A percentile compares a stretch with the other conserved stretches of the same genome.
Evolutionary conservation across 768 basidiomycete genomes (phyloP).

Genomic region (Boletus pseudopeckii): DNA sequence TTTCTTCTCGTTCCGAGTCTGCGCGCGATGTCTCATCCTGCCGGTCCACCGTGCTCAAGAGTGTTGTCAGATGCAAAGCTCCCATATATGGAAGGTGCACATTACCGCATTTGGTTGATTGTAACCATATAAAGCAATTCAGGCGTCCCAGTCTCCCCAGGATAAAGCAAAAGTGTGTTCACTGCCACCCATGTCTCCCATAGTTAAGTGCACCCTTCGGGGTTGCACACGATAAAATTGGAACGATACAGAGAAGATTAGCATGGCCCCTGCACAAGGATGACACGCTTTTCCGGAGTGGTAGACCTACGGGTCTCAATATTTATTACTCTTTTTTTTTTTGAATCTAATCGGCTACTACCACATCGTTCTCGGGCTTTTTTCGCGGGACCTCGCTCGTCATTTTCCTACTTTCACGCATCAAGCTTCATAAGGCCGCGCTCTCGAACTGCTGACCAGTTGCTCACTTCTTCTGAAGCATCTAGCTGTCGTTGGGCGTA

Average conservation of each 20-base stretch:
- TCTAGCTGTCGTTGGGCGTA: neutral
- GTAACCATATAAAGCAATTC: conserved; percentile 5
- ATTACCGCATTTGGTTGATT: neutral
- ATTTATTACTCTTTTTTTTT: conserved; percentile 30
- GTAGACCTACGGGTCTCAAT: conserved; percentile 53
- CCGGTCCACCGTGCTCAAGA: too few species aligned
- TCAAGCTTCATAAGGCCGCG: neutral
- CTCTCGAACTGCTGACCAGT: neutral
- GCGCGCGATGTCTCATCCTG: neutral
- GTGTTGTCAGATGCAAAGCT: too few species aligned
- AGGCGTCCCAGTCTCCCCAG: conserved; percentile 2
- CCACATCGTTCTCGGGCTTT: too few species aligned
- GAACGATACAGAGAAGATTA: conserved; percentile 99
- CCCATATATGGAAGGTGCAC: neutral
- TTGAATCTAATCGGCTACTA: neutral
- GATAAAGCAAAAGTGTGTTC: conserved; percentile 20
- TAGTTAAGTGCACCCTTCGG: conserved; percentile 65
- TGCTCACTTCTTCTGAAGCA: neutral
- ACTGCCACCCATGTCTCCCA: accelerated
- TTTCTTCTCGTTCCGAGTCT: neutral
- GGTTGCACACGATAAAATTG: conserved; percentile 98
- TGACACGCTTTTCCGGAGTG: conserved; percentile 98
- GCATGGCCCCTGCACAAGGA: conserved; percentile 99
- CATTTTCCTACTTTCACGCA: neutral
- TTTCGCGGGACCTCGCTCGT: neutral